Conservation (phyloP, 805 yeast species). For the Candida maris region DNA sequence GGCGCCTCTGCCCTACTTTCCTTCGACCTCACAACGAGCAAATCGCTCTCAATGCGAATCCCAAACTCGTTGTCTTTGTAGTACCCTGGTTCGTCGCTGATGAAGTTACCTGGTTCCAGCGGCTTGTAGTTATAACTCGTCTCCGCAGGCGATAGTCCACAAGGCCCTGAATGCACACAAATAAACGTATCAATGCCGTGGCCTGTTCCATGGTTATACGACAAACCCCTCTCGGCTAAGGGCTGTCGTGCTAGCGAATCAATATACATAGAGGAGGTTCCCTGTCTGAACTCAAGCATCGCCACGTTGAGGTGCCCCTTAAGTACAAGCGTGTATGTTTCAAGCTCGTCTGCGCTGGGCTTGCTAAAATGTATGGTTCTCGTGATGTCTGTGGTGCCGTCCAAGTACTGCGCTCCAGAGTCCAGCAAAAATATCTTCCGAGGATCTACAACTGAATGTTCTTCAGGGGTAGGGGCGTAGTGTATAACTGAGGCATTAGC, state of each 20-base stretch:
- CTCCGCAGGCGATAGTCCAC: conserved; percentile 58
- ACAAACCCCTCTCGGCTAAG: conserved; percentile 77
- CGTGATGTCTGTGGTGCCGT: conserved; percentile 96
- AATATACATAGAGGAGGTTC: conserved; percentile 68
- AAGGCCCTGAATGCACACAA: conserved; percentile 92
- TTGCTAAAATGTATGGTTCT: conserved; percentile 70
- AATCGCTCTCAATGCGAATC: conserved; percentile 81
- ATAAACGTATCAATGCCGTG: conserved; percentile 95
- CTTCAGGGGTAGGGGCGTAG: conserved; percentile 62
- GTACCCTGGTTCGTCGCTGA: conserved; percentile 93
- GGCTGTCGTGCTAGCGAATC: conserved; percentile 83
- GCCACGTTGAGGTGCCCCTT: conserved; percentile 92
- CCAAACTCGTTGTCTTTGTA: conserved; percentile 91
- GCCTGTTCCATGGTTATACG: conserved; percentile 93
- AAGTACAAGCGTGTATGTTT: conserved; percentile 77
- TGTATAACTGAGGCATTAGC: conserved; percentile 74
- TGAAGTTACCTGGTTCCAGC: conserved; percentile 61
- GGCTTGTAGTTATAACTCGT: conserved; percentile 43
- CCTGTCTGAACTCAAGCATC: conserved; percentile 70
- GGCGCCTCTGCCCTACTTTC: conserved; percentile 46
- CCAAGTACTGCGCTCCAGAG: conserved; percentile 87
- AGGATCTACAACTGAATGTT: conserved; percentile 59
- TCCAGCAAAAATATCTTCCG: conserved; percentile 72
- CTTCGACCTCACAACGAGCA: conserved; percentile 49
- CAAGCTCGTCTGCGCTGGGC: conserved; percentile 55